A percentile compares a stretch with the other conserved stretches of the same genome.
Evolutionary conservation across 441 rosid genomes (phyloP).

Genomic region (Kokia cookei): DNA sequence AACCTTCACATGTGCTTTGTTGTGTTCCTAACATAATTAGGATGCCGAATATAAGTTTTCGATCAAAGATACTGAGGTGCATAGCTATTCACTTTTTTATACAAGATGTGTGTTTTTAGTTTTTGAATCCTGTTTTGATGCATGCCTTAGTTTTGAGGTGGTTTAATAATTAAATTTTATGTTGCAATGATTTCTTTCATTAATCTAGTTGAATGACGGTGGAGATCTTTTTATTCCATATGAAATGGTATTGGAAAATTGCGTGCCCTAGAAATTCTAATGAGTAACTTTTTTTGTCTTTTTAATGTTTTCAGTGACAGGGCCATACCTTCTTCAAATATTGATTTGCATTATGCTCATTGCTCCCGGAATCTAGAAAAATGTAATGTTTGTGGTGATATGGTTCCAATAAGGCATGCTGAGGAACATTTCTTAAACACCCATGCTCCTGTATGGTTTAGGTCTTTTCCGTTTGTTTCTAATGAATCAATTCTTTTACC

Average conservation of each 20-base stretch:
- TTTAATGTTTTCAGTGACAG: slow-evolving; percentile 55
- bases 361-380: slow-evolving; percentile 85
- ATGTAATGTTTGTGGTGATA: slow-evolving; percentile 90
- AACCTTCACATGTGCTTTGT: not conserved
- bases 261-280: not conserved
- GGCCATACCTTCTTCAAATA: slow-evolving; percentile 68
- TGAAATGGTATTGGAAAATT: not conserved
- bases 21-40: not conserved
- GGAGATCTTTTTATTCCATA: not conserved
- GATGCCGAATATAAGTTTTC: not conserved
- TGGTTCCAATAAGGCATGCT: slow-evolving; percentile 81
- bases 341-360: slow-evolving; percentile 87
- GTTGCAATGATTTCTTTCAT: not conserved
- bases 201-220: not conserved
- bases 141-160: not conserved
- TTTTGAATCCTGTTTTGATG: not conserved
- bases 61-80: not conserved
- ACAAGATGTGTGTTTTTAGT: not conserved
- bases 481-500: not conserved
- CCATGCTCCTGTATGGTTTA: slow-evolving; percentile 73
- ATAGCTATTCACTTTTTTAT: not conserved
- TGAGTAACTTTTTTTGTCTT: not conserved
- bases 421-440: slow-evolving; percentile 82
- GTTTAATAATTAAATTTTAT: not conserved
- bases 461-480: not conserved